These are phyloP conservation scores for Persicaria maculosa DNA, from an alignment of 148 eudicot genomes.

Conservation along the genomic window DNA sequence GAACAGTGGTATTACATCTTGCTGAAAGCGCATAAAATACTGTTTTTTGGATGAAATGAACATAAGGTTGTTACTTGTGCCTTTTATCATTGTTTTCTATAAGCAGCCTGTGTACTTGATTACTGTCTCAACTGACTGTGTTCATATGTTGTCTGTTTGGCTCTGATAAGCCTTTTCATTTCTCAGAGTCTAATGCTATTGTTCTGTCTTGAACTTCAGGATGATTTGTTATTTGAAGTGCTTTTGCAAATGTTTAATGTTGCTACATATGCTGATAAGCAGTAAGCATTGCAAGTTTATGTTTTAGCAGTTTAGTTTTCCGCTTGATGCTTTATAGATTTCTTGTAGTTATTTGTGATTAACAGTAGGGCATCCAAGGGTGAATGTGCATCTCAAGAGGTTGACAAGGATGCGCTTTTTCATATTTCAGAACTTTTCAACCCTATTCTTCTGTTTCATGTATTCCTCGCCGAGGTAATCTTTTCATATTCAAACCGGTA, in stretches of 20 bases:
- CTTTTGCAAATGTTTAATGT: constrained; percentile 58
- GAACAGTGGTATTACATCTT: background rate
- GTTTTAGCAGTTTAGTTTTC: background rate
- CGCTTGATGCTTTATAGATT: background rate
- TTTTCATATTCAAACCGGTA: constrained; percentile 1
- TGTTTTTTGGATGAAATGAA: no score
- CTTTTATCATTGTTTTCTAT: background rate
- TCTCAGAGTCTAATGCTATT: constrained; percentile 16
- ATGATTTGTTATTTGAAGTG: constrained; percentile 76
- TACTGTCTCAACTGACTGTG: background rate
- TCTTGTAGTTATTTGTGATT: background rate
- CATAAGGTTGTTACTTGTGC: background rate
- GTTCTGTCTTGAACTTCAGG: constrained; percentile 32
- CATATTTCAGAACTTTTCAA: constrained; percentile 55
- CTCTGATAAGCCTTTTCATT: background rate
- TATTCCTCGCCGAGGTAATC: constrained; percentile 77
- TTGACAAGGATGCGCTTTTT: constrained; percentile 31
- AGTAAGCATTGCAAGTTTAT: constrained; percentile 35
- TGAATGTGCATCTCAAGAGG: constrained; percentile 26
- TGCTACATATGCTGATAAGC: constrained; percentile 28
- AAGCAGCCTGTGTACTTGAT: background rate
- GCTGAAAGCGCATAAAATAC: background rate
- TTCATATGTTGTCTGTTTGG: background rate
- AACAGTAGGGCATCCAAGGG: constrained; percentile 26
- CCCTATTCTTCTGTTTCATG: constrained; percentile 65